Base-by-base conservation (phyloP, 257 asterid species). In the Salvia splendens region DNA sequence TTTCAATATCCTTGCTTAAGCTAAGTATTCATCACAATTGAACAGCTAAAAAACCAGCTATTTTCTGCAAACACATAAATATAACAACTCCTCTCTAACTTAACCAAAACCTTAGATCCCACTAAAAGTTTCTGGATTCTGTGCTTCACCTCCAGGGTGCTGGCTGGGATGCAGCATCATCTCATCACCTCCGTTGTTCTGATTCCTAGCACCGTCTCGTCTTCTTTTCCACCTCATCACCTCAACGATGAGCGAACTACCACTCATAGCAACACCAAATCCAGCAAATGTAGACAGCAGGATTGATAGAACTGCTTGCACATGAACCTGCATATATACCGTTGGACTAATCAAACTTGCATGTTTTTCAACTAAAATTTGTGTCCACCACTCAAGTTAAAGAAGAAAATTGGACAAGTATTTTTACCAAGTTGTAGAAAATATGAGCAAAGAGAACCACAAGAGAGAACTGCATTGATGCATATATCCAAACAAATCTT, bases 391-490 rank as follows among this genome's bases (percentile, higher is more conserved):
- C 1, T 17, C 20, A 17, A 17, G 20, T 17, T 38, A 3, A 33
- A 15, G 63, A 20, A 11, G 40, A 7, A 61, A 17, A 36, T 4
- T 17, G 36, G 64, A 20, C 42, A 49, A 33, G 17, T 14, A 6
- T 8, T 7, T 15, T 82, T 84, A 91, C 97, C 96, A 88, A 72
- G 15, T 84, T 79, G 82, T 88, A 91, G 68, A 86, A 88, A 55
- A 91, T 71, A 75, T 91, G 97, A 36, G 92, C 95, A 58, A 79
- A 88, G 72, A 91, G 87, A 75, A 91, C 97, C 49, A 91, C 95
- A 0, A 91, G 86, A 53, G 88, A 78, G 11, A 91, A 91, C 69
- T 91, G 97, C 60, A 84, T 51, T 0, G 95, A 86, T 56, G 97
- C 96, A 64, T 88, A 88, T 16, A 91, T 78, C 97, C 97, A 91